Conservation (phyloP, 305 asterid genomes). For the Fraxinus floribunda region DNA sequence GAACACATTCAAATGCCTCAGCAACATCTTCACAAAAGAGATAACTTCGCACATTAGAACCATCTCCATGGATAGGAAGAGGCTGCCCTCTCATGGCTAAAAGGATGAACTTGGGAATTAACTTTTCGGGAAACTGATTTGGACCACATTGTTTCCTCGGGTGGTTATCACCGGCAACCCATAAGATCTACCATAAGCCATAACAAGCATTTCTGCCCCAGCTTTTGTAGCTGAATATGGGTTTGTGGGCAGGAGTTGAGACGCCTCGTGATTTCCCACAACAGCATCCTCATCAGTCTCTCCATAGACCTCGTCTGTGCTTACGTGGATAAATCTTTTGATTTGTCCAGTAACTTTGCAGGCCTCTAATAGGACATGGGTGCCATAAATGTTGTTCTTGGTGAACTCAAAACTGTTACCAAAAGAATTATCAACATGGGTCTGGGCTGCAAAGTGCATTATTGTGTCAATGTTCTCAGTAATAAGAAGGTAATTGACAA, state of each 20-base stretch:
- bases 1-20: no score
- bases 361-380: constrained; percentile 88
- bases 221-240: no score
- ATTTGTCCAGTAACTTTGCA: constrained; percentile 88
- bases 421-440: constrained; percentile 86
- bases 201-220: no score
- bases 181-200: no score
- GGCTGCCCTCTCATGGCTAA: no score
- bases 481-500: constrained; percentile 77
- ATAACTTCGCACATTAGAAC: no score
- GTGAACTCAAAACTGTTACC: constrained; percentile 91
- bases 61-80: no score
- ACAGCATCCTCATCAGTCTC: constrained; percentile 88
- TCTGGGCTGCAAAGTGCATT: constrained; percentile 94
- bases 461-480: constrained; percentile 79
- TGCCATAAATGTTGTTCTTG: constrained; percentile 82
- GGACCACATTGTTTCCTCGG: no score
- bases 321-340: constrained; percentile 81
- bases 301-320: constrained; percentile 92
- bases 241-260: background rate
- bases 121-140: no score
- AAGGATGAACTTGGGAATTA: no score
- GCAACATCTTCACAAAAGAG: no score
- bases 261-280: constrained; percentile 78
- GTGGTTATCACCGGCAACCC: no score